Percentiles rank a stretch among this genome's conserved stretches.
Conservation (phyloP, 2,329 filamentous ascomycete genomes). For the Fusarium citri region DNA sequence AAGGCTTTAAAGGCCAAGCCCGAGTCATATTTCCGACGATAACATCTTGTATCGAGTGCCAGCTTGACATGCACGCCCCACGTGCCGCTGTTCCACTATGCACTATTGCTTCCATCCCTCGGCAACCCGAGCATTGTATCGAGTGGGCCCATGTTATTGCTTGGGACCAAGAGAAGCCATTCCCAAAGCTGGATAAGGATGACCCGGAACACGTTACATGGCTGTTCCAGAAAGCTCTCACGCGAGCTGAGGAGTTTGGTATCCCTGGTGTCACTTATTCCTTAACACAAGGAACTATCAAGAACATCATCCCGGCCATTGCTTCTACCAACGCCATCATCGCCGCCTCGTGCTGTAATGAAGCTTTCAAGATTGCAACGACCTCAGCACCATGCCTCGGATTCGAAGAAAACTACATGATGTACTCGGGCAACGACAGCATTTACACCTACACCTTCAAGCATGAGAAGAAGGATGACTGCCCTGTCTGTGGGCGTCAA, state of each 20-base stretch:
- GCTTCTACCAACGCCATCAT: slow-evolving; percentile 98
- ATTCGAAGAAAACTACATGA: slow-evolving; percentile 92
- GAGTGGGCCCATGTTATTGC: slow-evolving; percentile 99
- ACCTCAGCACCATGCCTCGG: slow-evolving; percentile 83
- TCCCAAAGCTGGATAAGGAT: slow-evolving; percentile 90
- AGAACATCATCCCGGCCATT: slow-evolving; percentile 99
- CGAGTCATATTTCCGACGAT: slow-evolving; percentile 92
- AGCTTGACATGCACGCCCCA: slow-evolving; percentile 98
- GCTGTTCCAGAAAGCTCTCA: slow-evolving; percentile 87
- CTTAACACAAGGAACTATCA: slow-evolving; percentile 96
- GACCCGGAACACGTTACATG: slow-evolving; percentile 98
- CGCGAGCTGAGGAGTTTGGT: slow-evolving; percentile 86
- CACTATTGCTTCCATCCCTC: slow-evolving; percentile 94
- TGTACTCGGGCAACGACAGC: slow-evolving; percentile 96
- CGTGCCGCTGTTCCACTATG: slow-evolving; percentile 95
- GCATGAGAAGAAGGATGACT: slow-evolving; percentile 93
- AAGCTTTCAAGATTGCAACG: slow-evolving; percentile 94
- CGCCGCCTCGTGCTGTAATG: slow-evolving; percentile 94
- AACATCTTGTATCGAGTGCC: slow-evolving; percentile 97
- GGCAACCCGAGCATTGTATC: slow-evolving; percentile 97
- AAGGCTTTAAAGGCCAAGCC: slow-evolving; percentile 98
- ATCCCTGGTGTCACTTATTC: slow-evolving; percentile 95
- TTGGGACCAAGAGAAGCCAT: slow-evolving; percentile 89
- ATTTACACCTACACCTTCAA: slow-evolving; percentile 98
- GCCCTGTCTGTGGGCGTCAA: slow-evolving; percentile 89